phyloP scores from a whole-genome alignment of 805 yeast genomes.

The Citeromyces nyonsensis region DNA sequence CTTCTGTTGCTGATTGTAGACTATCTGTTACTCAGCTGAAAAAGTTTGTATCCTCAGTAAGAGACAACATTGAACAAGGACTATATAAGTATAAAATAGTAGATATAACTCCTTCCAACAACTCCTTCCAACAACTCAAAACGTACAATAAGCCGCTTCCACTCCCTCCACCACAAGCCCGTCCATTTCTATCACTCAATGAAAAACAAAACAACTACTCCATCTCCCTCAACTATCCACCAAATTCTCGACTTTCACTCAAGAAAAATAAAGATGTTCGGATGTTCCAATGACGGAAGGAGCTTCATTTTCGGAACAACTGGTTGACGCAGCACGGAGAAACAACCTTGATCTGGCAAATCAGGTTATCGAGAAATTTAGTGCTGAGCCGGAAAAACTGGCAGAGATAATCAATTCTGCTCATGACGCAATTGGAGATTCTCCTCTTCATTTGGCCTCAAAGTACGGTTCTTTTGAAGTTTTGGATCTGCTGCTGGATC shows the following conservation, averaged over 20 bases:
- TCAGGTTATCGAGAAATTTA: slow-evolving; percentile 25
- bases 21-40: too few relatives aligned
- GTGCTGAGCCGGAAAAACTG: slow-evolving; percentile 20
- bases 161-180: background rate
- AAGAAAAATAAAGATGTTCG: background rate
- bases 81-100: too few relatives aligned
- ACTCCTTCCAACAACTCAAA: too few relatives aligned
- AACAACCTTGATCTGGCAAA: slow-evolving; percentile 68
- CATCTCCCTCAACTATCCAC: background rate
- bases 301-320: slow-evolving; percentile 64
- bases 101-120: too few relatives aligned
- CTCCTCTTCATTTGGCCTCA: slow-evolving; percentile 73
- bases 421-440: slow-evolving; percentile 63
- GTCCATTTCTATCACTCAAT: background rate
- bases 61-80: too few relatives aligned
- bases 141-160: too few relatives aligned
- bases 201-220: background rate
- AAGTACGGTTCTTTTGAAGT: slow-evolving; percentile 76
- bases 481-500: slow-evolving; percentile 67
- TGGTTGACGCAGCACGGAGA: slow-evolving; percentile 78
- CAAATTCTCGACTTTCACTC: background rate
- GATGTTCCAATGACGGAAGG: slow-evolving; percentile 26
- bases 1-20: too few relatives aligned
- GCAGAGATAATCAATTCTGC: slow-evolving; percentile 47
- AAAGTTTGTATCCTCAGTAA: too few relatives aligned